phyloP scores from a whole-genome alignment of 2,329 filamentous ascomycete species.

The Pseudogymnoascus sp. region DNA sequence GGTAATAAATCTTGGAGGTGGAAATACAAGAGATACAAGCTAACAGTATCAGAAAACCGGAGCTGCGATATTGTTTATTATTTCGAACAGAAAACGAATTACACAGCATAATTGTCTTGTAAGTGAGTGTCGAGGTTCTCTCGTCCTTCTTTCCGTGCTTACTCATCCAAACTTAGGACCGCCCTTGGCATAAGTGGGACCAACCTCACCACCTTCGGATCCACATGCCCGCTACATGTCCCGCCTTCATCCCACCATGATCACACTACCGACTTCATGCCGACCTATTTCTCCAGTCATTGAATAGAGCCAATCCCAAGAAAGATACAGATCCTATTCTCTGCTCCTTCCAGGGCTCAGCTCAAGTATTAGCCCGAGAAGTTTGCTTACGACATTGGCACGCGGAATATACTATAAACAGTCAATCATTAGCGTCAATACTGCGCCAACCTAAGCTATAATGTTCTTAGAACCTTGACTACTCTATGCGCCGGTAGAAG shows the following conservation, averaged over 20 bases:
- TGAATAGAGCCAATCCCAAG: background rate
- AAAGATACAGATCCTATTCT: background rate
- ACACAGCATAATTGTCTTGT: background rate
- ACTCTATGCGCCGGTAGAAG: background rate
- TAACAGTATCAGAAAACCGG: background rate
- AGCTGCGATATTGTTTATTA: background rate
- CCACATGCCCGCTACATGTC: background rate
- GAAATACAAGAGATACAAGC: background rate
- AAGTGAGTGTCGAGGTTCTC: background rate
- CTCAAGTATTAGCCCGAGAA: background rate
- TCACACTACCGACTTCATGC: background rate
- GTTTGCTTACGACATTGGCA: background rate
- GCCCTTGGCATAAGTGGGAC: background rate
- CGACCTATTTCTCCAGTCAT: background rate
- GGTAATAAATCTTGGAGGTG: background rate
- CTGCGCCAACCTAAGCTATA: constrained; percentile 1
- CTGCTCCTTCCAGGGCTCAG: background rate
- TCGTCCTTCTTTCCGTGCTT: background rate
- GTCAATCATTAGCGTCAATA: background rate
- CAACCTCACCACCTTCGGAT: background rate
- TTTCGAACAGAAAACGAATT: background rate
- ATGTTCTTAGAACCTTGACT: background rate
- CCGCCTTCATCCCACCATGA: background rate
- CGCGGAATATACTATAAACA: background rate
- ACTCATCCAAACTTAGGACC: background rate